Evolutionary conservation across 2,329 filamentous ascomycete species (phyloP).

Genomic region (Teratosphaeria gauchensis): DNA sequence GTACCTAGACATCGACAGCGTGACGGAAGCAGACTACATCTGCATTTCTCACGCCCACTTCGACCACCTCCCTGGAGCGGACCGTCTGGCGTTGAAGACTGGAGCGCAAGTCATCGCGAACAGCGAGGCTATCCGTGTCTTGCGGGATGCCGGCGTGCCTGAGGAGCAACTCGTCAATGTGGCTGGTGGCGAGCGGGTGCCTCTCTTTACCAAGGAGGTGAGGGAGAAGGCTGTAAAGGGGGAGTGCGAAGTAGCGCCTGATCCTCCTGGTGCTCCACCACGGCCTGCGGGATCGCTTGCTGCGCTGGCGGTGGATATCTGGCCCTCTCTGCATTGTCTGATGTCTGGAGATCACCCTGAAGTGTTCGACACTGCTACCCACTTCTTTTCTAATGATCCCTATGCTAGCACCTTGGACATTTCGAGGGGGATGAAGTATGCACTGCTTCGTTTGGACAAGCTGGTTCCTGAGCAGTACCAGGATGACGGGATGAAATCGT

Average conservation of each 20-base stretch:
- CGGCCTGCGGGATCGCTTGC: neutral
- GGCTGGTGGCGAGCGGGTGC: neutral
- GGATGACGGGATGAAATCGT: neutral
- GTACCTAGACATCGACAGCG: neutral
- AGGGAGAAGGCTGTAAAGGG: neutral
- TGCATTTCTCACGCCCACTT: neutral
- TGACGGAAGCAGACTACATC: neutral
- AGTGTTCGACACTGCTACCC: neutral
- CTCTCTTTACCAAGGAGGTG: neutral
- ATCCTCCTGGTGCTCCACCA: neutral
- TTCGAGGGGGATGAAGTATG: neutral
- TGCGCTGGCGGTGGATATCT: neutral
- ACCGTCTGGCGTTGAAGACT: neutral
- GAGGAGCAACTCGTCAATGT: neutral
- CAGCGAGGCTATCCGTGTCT: neutral
- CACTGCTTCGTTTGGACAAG: neutral
- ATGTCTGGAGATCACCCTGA: neutral
- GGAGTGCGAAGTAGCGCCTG: neutral
- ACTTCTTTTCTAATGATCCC: neutral
- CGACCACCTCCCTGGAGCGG: neutral
- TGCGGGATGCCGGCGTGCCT: neutral
- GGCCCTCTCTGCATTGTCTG: neutral
- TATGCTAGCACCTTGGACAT: neutral
- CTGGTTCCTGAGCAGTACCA: neutral
- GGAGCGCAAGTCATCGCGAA: neutral